Base-by-base conservation (phyloP, 2,329 filamentous ascomycete genomes). In the Xylariaceae sp. region DNA sequence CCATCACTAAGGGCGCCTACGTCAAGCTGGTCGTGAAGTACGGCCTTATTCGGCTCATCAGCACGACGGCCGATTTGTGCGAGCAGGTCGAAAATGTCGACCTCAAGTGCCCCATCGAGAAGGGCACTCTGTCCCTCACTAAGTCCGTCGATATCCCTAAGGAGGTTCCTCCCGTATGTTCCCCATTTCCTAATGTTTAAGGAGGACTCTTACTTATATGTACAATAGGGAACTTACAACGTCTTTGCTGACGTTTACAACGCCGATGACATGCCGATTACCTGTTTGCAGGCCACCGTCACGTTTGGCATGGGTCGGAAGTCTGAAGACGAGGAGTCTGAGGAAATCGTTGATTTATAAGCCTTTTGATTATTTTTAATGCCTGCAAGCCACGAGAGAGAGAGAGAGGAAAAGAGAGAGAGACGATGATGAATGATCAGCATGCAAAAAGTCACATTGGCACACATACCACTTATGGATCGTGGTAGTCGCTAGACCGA, bases 1-100 rank as follows among this genome's bases (percentile, higher is more conserved):
- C 81, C 55, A 86, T 99, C 65, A 82, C 86, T 57, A 74, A 91
- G 60, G 93, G 91, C 60, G 90, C 93, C 61, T 90, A 89, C 69
- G 88, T 97, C 63, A 80, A 88, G 52, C 74, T 99, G 47, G 83
- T 87, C 66, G 93, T 99, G 77, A 97, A 96, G 78, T 97, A 96
- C 75, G 93, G 93, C 62, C 81, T 96, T 66, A 97, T 99, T 74
- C 89, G 86, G 57, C 83, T 99, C 65, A 85, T 99, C 75, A 90
- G 84, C 74, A 89, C 89, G 66, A 83, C 82, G 66, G 86, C 88
- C 69, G 88, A 96, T 72, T 83, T 97, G 44, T 99, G 94, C 79
- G 89, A 97, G 62, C 88, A 96, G 74, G 84, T 96, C 66, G 80
- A 83, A 73, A 92, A 97, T 67, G 90, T 97, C 50, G 91, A 97